A percentile compares a stretch with the other conserved stretches of the same genome.
Conservation (phyloP, 208 protist genomes). For the Polymyxa betae region DNA sequence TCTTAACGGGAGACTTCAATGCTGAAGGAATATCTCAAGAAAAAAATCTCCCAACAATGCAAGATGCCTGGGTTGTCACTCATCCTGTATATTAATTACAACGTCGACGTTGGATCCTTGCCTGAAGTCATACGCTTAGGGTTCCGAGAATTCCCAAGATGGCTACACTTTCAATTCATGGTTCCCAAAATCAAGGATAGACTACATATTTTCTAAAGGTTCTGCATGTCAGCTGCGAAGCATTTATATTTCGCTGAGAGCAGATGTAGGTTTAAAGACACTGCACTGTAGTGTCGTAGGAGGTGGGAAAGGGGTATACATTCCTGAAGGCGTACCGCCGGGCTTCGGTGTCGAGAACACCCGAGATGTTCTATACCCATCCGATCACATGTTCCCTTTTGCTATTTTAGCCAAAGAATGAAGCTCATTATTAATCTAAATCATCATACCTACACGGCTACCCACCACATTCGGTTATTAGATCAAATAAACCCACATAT, state of each 20-base stretch:
- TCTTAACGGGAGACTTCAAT: conserved; percentile 13
- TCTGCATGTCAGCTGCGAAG: not conserved
- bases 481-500: no score
- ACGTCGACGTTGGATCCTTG: no score
- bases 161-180: not conserved
- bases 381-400: conserved; percentile 4
- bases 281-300: not conserved
- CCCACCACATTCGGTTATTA: no score
- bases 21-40: not conserved
- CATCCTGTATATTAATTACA: not conserved
- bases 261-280: not conserved
- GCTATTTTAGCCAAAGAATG: not conserved
- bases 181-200: not conserved
- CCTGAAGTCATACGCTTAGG: no score
- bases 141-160: not conserved
- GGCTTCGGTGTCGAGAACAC: not conserved
- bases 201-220: conserved; percentile 7
- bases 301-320: not conserved
- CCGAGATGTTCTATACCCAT: not conserved
- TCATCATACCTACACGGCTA: no score
- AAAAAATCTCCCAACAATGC: not conserved
- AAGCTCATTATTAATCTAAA: not conserved
- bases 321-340: not conserved
- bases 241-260: not conserved
- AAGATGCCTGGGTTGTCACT: not conserved